A percentile compares a stretch with the other conserved stretches of the same genome.
Conservation (phyloP, 805 yeast genomes). For the Saturnispora sekii region DNA sequence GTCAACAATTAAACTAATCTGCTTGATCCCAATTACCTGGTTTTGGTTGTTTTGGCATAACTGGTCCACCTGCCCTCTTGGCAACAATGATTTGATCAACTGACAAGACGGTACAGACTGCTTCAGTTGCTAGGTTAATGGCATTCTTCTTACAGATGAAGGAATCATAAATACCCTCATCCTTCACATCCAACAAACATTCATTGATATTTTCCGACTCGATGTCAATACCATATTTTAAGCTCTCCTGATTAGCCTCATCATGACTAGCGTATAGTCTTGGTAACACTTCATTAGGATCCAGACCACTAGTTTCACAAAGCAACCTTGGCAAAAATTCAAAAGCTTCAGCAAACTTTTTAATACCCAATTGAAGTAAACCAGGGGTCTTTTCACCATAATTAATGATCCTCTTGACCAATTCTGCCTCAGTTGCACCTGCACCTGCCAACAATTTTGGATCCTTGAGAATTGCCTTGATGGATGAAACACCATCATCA, state of each 20-base stretch:
- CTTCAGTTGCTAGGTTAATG: conserved; percentile 88
- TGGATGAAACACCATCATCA: conserved; percentile 90
- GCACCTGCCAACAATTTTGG: conserved; percentile 85
- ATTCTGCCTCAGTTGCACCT: conserved; percentile 87
- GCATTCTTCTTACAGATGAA: conserved; percentile 77
- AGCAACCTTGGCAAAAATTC: conserved; percentile 88
- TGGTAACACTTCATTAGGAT: conserved; percentile 82
- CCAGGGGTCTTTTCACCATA: conserved; percentile 96
- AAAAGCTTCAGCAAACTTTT: conserved; percentile 87
- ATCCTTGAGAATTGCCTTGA: conserved; percentile 83
- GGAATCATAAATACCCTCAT: conserved; percentile 67
- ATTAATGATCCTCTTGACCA: conserved; percentile 66
- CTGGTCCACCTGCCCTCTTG: conserved; percentile 97
- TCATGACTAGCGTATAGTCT: conserved; percentile 84
- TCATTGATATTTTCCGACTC: conserved; percentile 54
- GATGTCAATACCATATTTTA: conserved; percentile 59
- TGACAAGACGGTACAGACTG: conserved; percentile 80
- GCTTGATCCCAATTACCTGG: conserved; percentile 97
- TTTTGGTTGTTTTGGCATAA: conserved; percentile 72
- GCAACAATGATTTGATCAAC: conserved; percentile 99
- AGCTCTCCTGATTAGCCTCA: conserved; percentile 30
- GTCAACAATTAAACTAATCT: conserved; percentile 36
- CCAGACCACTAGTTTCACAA: conserved; percentile 91
- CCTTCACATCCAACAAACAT: conserved; percentile 64
- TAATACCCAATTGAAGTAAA: conserved; percentile 83